phyloP scores from a whole-genome alignment of 345 rosid genomes.

The Gossypium raimondii region DNA sequence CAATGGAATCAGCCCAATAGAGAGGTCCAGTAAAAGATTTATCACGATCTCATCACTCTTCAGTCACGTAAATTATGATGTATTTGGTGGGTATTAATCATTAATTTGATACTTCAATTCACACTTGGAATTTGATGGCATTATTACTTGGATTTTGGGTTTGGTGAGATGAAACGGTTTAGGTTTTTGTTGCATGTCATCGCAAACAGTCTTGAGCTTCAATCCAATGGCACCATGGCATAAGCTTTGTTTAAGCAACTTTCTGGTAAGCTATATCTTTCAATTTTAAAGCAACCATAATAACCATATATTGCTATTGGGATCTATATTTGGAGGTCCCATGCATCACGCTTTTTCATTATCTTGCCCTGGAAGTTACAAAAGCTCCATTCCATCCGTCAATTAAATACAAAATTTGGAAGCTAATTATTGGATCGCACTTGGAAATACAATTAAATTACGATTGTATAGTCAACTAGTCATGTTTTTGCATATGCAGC shows the following conservation, averaged over 20 bases:
- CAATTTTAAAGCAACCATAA: slow-evolving; percentile 18
- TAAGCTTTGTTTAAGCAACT: background rate
- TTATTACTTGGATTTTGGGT: background rate
- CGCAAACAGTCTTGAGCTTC: slow-evolving; percentile 2
- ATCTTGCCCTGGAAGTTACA: slow-evolving; percentile 13
- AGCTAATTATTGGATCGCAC: background rate
- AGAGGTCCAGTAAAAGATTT: background rate
- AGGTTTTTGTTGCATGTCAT: background rate
- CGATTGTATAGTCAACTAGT: background rate
- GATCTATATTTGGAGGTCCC: background rate
- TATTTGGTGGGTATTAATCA: background rate
- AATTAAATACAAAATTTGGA: background rate
- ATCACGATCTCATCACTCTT: background rate
- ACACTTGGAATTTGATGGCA: background rate
- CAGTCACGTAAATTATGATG: slow-evolving; percentile 10
- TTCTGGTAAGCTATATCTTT: slow-evolving; percentile 24
- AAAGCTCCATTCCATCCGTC: background rate
- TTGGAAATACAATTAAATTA: background rate
- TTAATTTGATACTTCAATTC: background rate
- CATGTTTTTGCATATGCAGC: background rate
- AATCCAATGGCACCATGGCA: background rate
- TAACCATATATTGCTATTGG: background rate
- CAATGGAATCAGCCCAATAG: background rate
- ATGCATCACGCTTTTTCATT: background rate
- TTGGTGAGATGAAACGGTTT: background rate